A percentile compares a stretch with the other conserved stretches of the same genome.
phyloP scores from a whole-genome alignment of 129 eudicot species.

The Artemisia tridentata region DNA sequence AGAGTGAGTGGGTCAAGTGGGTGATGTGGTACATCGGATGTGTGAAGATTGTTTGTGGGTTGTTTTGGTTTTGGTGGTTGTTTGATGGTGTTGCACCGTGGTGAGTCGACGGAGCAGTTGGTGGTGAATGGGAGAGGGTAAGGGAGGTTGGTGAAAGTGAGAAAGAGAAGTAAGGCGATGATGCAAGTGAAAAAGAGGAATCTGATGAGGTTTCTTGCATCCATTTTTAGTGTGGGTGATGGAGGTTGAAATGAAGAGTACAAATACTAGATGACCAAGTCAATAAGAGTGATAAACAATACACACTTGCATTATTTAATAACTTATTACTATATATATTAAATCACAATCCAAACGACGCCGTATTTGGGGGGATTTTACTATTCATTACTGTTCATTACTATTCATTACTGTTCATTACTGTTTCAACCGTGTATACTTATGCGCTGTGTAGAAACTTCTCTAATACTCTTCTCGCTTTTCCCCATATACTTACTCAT shows the following conservation, averaged over 20 bases:
- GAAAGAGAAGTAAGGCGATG: slow-evolving; percentile 42
- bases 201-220: slow-evolving; percentile 45
- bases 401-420: too few relatives aligned
- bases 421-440: too few relatives aligned
- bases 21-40: slow-evolving; percentile 73
- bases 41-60: slow-evolving; percentile 42
- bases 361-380: too few relatives aligned
- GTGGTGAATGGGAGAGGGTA: slow-evolving; percentile 4
- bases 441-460: too few relatives aligned
- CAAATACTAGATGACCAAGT: not conserved
- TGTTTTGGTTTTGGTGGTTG: slow-evolving; percentile 31
- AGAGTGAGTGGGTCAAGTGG: slow-evolving; percentile 93
- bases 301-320: too few relatives aligned
- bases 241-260: slow-evolving; percentile 1
- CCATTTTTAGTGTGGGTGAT: slow-evolving; percentile 41
- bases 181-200: slow-evolving; percentile 42
- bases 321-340: too few relatives aligned
- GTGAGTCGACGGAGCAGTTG: slow-evolving; percentile 35
- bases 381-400: too few relatives aligned
- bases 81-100: slow-evolving; percentile 39
- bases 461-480: too few relatives aligned
- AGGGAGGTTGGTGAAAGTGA: slow-evolving; percentile 47
- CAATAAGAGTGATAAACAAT: not conserved
- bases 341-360: too few relatives aligned
- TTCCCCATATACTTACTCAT: too few relatives aligned